phyloP scores from a whole-genome alignment of 768 basidiomycete genomes.

The Rhizopogon salebrosus region DNA sequence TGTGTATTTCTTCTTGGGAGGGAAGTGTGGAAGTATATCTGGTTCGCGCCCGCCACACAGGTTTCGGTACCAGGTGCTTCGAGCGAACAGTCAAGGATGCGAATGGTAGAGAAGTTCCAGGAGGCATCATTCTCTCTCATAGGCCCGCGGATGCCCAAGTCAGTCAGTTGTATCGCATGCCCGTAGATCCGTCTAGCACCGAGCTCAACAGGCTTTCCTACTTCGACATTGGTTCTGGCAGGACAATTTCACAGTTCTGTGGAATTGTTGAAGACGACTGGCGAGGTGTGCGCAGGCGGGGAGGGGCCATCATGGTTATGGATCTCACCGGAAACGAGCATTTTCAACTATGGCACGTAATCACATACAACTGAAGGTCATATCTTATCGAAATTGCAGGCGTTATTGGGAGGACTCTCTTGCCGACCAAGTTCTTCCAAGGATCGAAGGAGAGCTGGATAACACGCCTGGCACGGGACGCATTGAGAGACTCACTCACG shows the following conservation, averaged over 20 bases:
- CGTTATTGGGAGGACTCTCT: conserved; percentile 38
- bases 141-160: conserved; percentile 36
- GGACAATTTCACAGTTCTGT: conserved; percentile 27
- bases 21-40: neutral
- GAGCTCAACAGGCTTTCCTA: conserved; percentile 32
- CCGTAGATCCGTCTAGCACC: conserved; percentile 18
- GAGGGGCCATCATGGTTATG: conserved; percentile 34
- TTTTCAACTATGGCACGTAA: conserved; percentile 35
- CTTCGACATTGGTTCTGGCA: conserved; percentile 34
- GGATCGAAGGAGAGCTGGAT: conserved; percentile 32
- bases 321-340: conserved; percentile 36
- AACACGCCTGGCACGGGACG: conserved; percentile 35
- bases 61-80: conserved; percentile 23
- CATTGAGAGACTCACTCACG: conserved; percentile 38
- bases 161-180: conserved; percentile 31
- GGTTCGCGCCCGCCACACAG: conserved; percentile 8
- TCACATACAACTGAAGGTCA: neutral
- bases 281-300: conserved; percentile 31
- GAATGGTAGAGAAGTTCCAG: conserved; percentile 7
- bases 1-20: neutral
- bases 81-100: conserved; percentile 15
- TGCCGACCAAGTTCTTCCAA: conserved; percentile 22
- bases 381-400: conserved; percentile 13
- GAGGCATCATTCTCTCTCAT: conserved; percentile 30
- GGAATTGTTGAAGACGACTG: conserved; percentile 36